Base-by-base conservation (phyloP, 768 basidiomycete genomes). In the Suillus weaverae region DNA sequence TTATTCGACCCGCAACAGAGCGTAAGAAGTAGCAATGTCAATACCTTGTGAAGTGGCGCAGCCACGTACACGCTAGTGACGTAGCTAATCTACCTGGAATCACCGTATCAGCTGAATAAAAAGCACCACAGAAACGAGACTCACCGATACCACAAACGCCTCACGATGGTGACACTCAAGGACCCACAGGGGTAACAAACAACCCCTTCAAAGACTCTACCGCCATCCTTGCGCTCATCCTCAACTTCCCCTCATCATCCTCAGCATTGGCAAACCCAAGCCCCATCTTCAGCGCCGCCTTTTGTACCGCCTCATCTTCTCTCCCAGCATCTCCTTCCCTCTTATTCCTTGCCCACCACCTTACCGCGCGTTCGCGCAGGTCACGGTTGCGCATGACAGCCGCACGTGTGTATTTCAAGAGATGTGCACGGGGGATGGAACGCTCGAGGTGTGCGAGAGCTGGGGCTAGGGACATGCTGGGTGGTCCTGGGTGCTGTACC, bases 341-440 rank as follows among this genome's bases (percentile, higher is more conserved):
- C 53, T 81, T 81, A 70, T 89, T 83, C 38, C 76, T 79, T 4
- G 77, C 75, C 90, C 90, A 91, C 82, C 86, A 90, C 60, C 75
- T 74, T 1, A 70, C 71, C 0, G 83, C 80, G n/a, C 81, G 81
- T 11, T 76, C 77, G 10, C 85, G 82, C 14, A 86, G 76, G 35
- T 74, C 72, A 2, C 84, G 83, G 7, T 79, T 70, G 39, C 90
- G 84, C 81, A 87, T 80, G 33, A 85, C 76, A 2, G 88, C 84
- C 44, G 84, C 86, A 51, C 81, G 83, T 2, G 83, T 78, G 69
- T 86, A 85, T 69, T 85, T 85, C 63, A 87, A 75, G 44, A 88
- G 79, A 64, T 86, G 84, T 10, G 87, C 72, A 0, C 85, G 80
- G 18, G 81, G 77, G 3, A 86, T 70, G 63, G 69, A 80, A 60